A percentile compares a stretch with the other conserved stretches of the same genome.
These are phyloP conservation scores for Eimeria necatrix DNA, from an alignment of 169 alveolate species.

Conservation along the genomic window DNA sequence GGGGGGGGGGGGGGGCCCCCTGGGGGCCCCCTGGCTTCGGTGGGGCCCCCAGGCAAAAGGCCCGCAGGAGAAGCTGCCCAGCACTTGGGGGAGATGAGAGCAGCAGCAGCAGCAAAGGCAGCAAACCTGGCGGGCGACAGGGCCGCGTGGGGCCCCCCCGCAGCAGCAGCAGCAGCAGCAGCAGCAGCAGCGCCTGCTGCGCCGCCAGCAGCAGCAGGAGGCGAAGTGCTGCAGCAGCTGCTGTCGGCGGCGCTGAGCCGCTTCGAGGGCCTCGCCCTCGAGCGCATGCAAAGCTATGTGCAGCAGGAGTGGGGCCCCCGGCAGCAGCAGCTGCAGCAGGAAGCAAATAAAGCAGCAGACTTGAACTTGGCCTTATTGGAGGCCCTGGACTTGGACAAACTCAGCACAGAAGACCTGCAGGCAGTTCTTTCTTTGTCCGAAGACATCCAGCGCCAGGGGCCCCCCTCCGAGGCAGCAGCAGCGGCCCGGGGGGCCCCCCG, in stretches of 20 bases:
- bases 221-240: not conserved
- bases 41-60: not conserved
- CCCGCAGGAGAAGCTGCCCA: not conserved
- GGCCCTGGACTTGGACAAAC: not conserved
- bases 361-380: not conserved
- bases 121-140: too few relatives aligned
- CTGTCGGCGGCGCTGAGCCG: not conserved
- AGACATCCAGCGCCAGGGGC: not conserved
- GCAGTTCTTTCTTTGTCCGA: not conserved
- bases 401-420: not conserved
- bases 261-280: not conserved
- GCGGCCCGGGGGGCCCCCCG: not conserved
- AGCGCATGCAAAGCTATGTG: not conserved
- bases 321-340: not conserved
- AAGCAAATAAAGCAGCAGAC: not conserved
- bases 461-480: not conserved
- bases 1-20: not conserved
- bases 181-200: not conserved
- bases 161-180: not conserved
- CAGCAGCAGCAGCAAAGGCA: conserved; percentile 9
- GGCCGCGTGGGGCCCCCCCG: too few relatives aligned
- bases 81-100: not conserved
- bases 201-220: not conserved
- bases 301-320: conserved; percentile 27
- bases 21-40: not conserved